A percentile compares a stretch with the other conserved stretches of the same genome.
These are phyloP conservation scores for Podospora conica DNA, from an alignment of 495 filamentous ascomycete genomes.

Conservation along the genomic window DNA sequence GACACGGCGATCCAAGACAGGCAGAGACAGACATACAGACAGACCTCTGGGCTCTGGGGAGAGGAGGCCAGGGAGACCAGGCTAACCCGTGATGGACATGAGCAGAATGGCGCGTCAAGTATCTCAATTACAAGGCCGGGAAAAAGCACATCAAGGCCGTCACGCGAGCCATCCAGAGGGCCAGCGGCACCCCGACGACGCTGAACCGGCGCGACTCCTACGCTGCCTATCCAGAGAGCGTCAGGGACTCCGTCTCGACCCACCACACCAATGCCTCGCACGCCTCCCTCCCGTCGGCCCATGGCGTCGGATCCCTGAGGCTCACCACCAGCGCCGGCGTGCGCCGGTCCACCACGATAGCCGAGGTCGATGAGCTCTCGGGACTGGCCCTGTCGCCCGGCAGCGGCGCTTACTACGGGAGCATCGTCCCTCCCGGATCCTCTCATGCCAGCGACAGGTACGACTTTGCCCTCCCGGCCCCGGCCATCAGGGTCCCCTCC, in stretches of 20 bases:
- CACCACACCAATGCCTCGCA: slow-evolving; percentile 1
- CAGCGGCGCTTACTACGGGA: slow-evolving; percentile 57
- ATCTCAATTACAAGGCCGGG: slow-evolving; percentile 86
- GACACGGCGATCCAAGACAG: neutral
- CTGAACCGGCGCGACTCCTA: slow-evolving; percentile 19
- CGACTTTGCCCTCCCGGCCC: slow-evolving; percentile 62
- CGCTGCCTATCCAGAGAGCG: slow-evolving; percentile 18
- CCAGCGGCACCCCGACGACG: slow-evolving; percentile 47
- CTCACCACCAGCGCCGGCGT: neutral
- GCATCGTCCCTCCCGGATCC: slow-evolving; percentile 58
- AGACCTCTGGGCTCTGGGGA: neutral
- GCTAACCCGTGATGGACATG: neutral
- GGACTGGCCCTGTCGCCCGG: slow-evolving; percentile 28
- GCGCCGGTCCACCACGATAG: neutral
- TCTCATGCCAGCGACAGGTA: slow-evolving; percentile 40
- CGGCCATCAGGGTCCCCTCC: slow-evolving; percentile 58
- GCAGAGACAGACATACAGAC: neutral
- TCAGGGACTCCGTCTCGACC: slow-evolving; percentile 17
- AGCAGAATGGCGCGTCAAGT: slow-evolving; percentile 81
- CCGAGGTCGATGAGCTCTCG: slow-evolving; percentile 27
- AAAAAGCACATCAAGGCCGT: slow-evolving; percentile 88
- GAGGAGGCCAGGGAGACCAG: neutral
- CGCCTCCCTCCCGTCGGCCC: neutral
- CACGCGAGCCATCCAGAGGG: slow-evolving; percentile 60
- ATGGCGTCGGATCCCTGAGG: neutral